phyloP scores from a whole-genome alignment of 2,329 filamentous ascomycete species.

The Waltergamsia citrina region DNA sequence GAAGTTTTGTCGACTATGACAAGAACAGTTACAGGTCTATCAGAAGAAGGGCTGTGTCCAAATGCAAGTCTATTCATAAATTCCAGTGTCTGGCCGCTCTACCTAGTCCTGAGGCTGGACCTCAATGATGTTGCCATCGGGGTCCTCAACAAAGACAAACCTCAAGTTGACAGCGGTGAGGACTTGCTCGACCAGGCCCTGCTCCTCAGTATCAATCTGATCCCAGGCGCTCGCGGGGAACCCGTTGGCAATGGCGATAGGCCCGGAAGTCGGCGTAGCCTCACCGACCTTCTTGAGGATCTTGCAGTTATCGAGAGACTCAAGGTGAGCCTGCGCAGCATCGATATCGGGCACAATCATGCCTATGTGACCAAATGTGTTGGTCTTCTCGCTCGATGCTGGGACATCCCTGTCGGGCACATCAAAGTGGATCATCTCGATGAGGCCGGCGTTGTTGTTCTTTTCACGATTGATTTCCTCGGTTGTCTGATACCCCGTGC shows the following conservation, averaged over 20 bases:
- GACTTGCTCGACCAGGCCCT: slow-evolving; percentile 3
- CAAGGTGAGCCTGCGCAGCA: slow-evolving; percentile 15
- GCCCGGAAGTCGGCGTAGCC: slow-evolving; percentile 3
- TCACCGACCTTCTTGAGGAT: slow-evolving; percentile 18
- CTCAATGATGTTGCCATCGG: slow-evolving; percentile 15
- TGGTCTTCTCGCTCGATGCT: slow-evolving; percentile 12
- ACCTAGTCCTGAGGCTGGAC: slow-evolving; percentile 10
- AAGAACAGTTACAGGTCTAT: too few relatives aligned
- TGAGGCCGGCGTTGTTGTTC: slow-evolving; percentile 20
- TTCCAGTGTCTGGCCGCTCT: too few relatives aligned
- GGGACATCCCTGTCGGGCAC: slow-evolving; percentile 11
- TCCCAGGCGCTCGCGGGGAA: slow-evolving; percentile 5
- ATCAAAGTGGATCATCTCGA: slow-evolving; percentile 19
- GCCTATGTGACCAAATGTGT: slow-evolving; percentile 23
- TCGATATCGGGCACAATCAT: slow-evolving; percentile 22
- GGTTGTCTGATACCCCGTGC: slow-evolving; percentile 23
- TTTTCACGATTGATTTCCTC: slow-evolving; percentile 20
- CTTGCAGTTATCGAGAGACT: slow-evolving; percentile 7
- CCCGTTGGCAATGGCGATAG: slow-evolving; percentile 9
- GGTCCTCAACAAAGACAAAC: slow-evolving; percentile 12
- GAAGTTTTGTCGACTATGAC: too few relatives aligned
- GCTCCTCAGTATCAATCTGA: slow-evolving; percentile 7
- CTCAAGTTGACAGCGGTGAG: slow-evolving; percentile 7
- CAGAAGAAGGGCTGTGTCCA: too few relatives aligned
- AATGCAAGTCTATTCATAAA: too few relatives aligned